Percentiles rank a stretch among this genome's conserved stretches.
Conservation (phyloP, 2,329 filamentous ascomycete species). For the Botrytis porri region DNA sequence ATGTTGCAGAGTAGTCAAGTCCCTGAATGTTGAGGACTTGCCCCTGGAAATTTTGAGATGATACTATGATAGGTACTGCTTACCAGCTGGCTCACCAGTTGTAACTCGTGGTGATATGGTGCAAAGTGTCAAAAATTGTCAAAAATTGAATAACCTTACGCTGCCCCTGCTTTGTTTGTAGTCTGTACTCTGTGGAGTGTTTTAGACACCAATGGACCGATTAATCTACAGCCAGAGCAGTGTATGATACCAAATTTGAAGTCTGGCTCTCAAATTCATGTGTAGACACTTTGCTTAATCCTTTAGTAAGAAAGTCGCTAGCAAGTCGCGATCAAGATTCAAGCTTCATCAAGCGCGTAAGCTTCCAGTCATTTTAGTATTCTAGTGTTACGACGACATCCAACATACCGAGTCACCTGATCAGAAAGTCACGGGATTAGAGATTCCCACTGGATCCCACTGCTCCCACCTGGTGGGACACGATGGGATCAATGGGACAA, state of each 20-base stretch:
- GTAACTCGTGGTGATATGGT: background rate
- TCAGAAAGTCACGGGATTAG: too few species aligned
- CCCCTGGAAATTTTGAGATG: background rate
- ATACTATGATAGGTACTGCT: background rate
- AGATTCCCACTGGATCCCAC: too few species aligned
- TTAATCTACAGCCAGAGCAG: background rate
- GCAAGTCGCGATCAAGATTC: background rate
- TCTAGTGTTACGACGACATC: too few species aligned
- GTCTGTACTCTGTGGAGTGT: background rate
- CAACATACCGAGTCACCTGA: too few species aligned
- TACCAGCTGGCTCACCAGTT: background rate
- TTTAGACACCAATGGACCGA: background rate
- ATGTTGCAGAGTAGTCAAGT: too few species aligned
- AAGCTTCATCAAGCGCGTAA: background rate
- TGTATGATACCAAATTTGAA: background rate
- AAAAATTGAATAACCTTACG: background rate
- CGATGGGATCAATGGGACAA: too few species aligned
- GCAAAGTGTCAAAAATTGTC: background rate
- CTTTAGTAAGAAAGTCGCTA: background rate
- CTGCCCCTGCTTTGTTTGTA: too few species aligned
- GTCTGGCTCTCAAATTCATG: background rate
- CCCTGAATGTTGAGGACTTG: too few species aligned
- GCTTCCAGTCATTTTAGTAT: background rate
- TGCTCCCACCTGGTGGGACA: too few species aligned
- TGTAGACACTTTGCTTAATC: background rate